Conservation (phyloP, 805 yeast genomes). For the Schizosaccharomyces lindneri region DNA sequence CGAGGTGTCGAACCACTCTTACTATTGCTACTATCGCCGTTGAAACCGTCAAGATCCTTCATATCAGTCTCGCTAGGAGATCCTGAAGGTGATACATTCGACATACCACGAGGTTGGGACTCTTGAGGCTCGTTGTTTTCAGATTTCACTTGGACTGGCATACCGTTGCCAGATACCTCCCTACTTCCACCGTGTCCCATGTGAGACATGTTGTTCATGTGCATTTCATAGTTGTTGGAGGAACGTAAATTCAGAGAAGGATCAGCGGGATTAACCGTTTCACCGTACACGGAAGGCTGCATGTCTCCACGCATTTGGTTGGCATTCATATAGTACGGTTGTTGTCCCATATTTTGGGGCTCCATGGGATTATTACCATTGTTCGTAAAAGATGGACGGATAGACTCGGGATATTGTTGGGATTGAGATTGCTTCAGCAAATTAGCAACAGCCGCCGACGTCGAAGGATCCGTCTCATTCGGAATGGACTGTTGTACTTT, state of each 20-base stretch:
- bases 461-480: slow-evolving; percentile 3
- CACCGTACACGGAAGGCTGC: background rate
- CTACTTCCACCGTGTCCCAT: too few relatives aligned
- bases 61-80: too few relatives aligned
- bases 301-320: background rate
- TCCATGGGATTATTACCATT: background rate
- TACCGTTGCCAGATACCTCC: too few relatives aligned
- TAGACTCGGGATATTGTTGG: slow-evolving; percentile 2
- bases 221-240: background rate
- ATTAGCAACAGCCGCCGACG: background rate
- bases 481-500: slow-evolving; percentile 7
- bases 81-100: too few relatives aligned
- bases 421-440: slow-evolving; percentile 5
- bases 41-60: too few relatives aligned
- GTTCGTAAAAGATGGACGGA: background rate
- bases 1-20: slow-evolving; percentile 12
- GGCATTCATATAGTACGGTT: too few relatives aligned
- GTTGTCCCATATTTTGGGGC: too few relatives aligned
- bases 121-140: too few relatives aligned
- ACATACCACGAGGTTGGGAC: too few relatives aligned
- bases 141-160: too few relatives aligned
- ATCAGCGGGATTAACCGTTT: background rate
- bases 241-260: background rate
- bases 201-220: too few relatives aligned
- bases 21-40: slow-evolving; percentile 7